Conservation (phyloP, 495 filamentous ascomycete species). For the Alectoria sarmentosa region DNA sequence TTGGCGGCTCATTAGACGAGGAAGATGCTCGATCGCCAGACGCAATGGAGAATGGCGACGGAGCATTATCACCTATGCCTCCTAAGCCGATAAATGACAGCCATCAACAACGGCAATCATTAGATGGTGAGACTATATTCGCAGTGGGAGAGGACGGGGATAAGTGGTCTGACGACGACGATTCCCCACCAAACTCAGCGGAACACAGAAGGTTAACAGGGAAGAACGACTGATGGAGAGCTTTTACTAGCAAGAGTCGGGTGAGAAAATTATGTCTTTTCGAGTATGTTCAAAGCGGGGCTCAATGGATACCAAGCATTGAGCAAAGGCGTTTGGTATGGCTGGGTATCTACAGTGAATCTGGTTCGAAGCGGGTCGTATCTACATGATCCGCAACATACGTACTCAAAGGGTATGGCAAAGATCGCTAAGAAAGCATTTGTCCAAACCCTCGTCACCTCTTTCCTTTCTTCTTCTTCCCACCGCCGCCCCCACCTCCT, state of each 20-base stretch:
- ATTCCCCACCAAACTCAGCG: constrained; percentile 46
- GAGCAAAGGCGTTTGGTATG: constrained; percentile 4
- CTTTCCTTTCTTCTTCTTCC: constrained; percentile 26
- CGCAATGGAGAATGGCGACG: constrained; percentile 26
- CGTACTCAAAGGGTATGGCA: neutral
- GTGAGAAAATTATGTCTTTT: neutral
- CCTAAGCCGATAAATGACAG: constrained; percentile 40
- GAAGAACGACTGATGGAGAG: constrained; percentile 27
- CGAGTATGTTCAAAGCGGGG: neutral
- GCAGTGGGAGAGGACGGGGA: constrained; percentile 84
- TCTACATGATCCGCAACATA: neutral
- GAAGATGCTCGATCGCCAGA: constrained; percentile 45
- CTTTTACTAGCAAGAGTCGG: neutral
- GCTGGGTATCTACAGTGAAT: neutral
- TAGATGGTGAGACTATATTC: constrained; percentile 92
- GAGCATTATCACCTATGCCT: constrained; percentile 43
- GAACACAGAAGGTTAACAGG: constrained; percentile 60
- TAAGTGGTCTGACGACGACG: constrained; percentile 63
- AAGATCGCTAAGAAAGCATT: neutral
- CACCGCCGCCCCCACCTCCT: constrained; percentile 22
- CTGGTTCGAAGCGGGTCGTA: neutral
- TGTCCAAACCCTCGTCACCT: constrained; percentile 4
- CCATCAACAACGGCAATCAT: constrained; percentile 52
- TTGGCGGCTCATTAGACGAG: constrained; percentile 76
- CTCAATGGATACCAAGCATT: neutral